A percentile compares a stretch with the other conserved stretches of the same genome.
Evolutionary conservation across 768 basidiomycete genomes (phyloP).

Genomic region (Boletus huronensis): DNA sequence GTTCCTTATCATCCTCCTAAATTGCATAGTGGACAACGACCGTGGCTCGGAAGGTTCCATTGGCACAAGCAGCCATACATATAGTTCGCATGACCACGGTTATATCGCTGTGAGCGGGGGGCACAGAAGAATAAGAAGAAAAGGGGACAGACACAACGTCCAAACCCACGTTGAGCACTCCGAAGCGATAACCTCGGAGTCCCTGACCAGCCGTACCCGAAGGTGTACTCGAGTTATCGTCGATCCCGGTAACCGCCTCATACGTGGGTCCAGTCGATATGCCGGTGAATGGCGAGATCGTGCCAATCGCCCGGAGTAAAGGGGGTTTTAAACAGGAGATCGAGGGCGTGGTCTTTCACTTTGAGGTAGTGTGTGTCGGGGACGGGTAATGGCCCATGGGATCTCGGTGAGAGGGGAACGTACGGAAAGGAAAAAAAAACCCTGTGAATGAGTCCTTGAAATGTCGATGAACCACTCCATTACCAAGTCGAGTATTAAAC

Average conservation of each 20-base stretch:
- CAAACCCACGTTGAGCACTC: constrained; percentile 49
- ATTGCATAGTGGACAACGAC: constrained; percentile 59
- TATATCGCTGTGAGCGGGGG: not conserved
- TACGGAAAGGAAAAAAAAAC: constrained; percentile 15
- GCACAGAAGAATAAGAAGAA: not conserved
- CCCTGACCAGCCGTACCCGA: constrained; percentile 47
- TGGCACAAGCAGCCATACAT: too few species aligned
- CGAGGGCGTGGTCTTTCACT: constrained; percentile 51
- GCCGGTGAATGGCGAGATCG: constrained; percentile 58
- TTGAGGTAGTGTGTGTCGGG: constrained; percentile 48
- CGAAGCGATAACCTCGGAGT: constrained; percentile 63
- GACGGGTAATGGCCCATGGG: constrained; percentile 42
- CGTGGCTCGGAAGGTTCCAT: constrained; percentile 42
- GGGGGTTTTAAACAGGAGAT: constrained; percentile 47
- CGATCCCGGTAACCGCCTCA: constrained; percentile 40
- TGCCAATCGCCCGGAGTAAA: constrained; percentile 49
- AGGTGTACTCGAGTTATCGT: constrained; percentile 40
- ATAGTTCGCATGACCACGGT: not conserved
- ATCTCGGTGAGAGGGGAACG: constrained; percentile 57
- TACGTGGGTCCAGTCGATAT: constrained; percentile 51
- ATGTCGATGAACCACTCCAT: too few species aligned
- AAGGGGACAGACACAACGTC: too few species aligned
- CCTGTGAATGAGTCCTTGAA: not conserved
- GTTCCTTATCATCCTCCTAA: constrained; percentile 54
- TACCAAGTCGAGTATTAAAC: too few species aligned